Evolutionary conservation across 345 rosid species (phyloP), one percentile per base, ranked within the genome.

Genomic region (Passiflora organensis): DNA sequence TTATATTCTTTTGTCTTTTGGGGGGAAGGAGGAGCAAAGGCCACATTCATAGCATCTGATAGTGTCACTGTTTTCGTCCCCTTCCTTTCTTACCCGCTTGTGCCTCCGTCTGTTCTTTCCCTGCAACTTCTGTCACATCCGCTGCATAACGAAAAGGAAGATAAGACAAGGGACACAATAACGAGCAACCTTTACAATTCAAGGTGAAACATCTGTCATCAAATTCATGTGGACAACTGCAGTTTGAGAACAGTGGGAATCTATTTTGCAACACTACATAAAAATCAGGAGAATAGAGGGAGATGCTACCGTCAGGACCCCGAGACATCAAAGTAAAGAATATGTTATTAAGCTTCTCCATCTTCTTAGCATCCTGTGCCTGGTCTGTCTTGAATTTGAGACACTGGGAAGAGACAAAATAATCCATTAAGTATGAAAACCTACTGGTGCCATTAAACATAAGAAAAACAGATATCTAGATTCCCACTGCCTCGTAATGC

Each of bases 371-470:
- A 51, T 89, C 96, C 67, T 93, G 96, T 58, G 91, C 95, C 78
- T 89, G 94, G 76, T 89, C 97, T 17, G 96, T 93, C 80, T 93
- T 93, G 73, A 93, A 93, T 78, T 93, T 93, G 68, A 93, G 91
- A 77, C 96, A 89, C 99, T 84, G 71, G 51, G 15, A 62, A 24
- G 45, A 55, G 42, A 62, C 18, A 44, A 47, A 41, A 41, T 15
- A 15, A 41, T 41, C 13, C 15, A 41, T 15, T 15, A 41, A 13
- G 13, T 41, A 15, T 8, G 43, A 11, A 4, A 41, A 41, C 14
- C n/a, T 13, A 41, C 13, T 15, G 13, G 8, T 8, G 8, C n/a
- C 5, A 28, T 3, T 28, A 28, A 28, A 28, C 3, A 8, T 28
- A 28, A 28, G 34, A 28, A 28, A 28, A 2, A 8, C 34, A 28